Evolutionary conservation across 2,329 filamentous ascomycete species (phyloP).

Genomic region (Ophiostoma himal-ulmi): DNA sequence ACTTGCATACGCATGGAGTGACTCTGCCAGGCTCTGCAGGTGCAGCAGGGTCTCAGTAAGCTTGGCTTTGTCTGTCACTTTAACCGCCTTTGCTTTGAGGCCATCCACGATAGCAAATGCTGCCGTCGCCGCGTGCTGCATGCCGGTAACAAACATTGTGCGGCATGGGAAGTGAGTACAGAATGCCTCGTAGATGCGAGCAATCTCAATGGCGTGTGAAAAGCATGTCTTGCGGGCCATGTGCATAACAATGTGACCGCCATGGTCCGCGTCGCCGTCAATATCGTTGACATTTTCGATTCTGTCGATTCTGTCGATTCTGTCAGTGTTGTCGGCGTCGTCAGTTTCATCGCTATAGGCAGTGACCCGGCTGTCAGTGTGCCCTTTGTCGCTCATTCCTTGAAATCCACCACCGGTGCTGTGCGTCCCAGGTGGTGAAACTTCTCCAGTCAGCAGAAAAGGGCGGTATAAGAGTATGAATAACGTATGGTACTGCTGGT

Average conservation of each 20-base stretch:
- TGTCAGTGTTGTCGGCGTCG: not conserved
- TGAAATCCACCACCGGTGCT: not conserved
- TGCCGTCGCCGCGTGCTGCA: slow-evolving; percentile 22
- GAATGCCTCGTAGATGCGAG: slow-evolving; percentile 20
- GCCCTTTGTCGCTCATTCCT: no score
- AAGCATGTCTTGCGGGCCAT: slow-evolving; percentile 21
- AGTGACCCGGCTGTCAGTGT: not conserved
- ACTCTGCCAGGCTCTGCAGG: not conserved
- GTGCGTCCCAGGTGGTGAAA: not conserved
- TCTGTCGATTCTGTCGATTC: not conserved
- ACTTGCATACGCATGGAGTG: not conserved
- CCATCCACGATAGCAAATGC: slow-evolving; percentile 22
- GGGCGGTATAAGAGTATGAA: not conserved
- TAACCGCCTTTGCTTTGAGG: not conserved
- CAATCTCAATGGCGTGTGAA: slow-evolving; percentile 20
- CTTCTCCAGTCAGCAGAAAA: not conserved
- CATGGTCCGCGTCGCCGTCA: not conserved
- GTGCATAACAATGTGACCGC: not conserved
- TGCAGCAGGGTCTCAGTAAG: not conserved
- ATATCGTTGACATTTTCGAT: not conserved
- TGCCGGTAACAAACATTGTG: slow-evolving; percentile 23
- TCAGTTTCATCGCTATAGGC: not conserved
- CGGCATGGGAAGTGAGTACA: slow-evolving; percentile 19
- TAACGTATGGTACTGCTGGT: not conserved
- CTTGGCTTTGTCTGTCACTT: not conserved